Percentiles rank a stretch among this genome's conserved stretches.
phyloP scores from a whole-genome alignment of 1,284 basidiomycete genomes.

The Bondarzewia mesenterica region DNA sequence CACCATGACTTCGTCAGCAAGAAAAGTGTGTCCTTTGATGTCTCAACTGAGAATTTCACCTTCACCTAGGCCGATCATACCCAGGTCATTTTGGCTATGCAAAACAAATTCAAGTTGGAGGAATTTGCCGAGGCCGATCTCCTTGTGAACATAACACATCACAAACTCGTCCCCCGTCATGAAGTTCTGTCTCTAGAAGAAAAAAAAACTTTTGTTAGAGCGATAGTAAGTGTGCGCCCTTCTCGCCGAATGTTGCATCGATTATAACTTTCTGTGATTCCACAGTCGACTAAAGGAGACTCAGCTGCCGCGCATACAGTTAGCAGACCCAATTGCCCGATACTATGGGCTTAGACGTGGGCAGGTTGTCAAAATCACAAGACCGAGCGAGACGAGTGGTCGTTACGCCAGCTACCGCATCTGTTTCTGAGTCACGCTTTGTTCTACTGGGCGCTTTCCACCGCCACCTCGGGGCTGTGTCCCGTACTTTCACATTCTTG shows the following conservation, averaged over 20 bases:
- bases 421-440: slow-evolving; percentile 52
- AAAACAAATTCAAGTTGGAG: slow-evolving; percentile 81
- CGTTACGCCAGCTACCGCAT: slow-evolving; percentile 91
- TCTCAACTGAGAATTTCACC: neutral
- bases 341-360: slow-evolving; percentile 95
- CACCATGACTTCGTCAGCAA: slow-evolving; percentile 93
- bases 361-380: slow-evolving; percentile 97
- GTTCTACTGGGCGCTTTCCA: neutral
- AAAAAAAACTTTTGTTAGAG: slow-evolving; percentile 78
- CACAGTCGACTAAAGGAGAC: slow-evolving; percentile 93
- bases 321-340: slow-evolving; percentile 92
- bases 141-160: slow-evolving; percentile 95
- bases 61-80: slow-evolving; percentile 9
- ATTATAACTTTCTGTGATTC: too few relatives aligned
- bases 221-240: slow-evolving; percentile 71
- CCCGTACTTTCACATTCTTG: neutral
- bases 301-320: slow-evolving; percentile 93
- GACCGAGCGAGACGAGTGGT: slow-evolving; percentile 94
- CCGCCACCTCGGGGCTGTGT: neutral
- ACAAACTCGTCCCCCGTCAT: slow-evolving; percentile 92
- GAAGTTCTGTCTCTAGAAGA: slow-evolving; percentile 83
- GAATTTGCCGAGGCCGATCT: slow-evolving; percentile 96
- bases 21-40: slow-evolving; percentile 57
- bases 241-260: slow-evolving; percentile 8
- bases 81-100: slow-evolving; percentile 86